phyloP scores from a whole-genome alignment of 1,284 basidiomycete genomes.

The Cutaneotrichosporon sp. region DNA sequence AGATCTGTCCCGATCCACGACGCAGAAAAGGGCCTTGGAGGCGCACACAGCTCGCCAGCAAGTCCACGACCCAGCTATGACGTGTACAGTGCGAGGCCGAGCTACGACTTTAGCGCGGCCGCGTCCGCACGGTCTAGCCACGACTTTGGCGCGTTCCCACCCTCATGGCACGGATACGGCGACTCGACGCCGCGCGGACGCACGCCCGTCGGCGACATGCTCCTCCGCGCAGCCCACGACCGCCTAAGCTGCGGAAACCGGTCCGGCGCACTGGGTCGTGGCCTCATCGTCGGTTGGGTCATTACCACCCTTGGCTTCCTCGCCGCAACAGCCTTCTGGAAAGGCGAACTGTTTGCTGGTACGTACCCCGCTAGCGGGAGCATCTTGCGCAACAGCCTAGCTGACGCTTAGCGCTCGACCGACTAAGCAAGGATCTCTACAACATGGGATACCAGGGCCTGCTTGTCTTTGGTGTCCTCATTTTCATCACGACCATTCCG shows the following conservation, averaged over 20 bases:
- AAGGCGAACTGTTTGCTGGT: slow-evolving; percentile 42
- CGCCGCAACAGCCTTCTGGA: slow-evolving; percentile 38
- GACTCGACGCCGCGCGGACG: background rate
- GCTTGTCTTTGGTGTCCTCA: slow-evolving; percentile 44
- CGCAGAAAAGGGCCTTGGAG: slow-evolving; percentile 6
- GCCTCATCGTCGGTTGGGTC: slow-evolving; percentile 43
- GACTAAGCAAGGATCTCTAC: slow-evolving; percentile 36
- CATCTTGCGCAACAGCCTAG: background rate
- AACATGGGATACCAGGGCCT: slow-evolving; percentile 40
- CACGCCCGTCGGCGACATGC: background rate
- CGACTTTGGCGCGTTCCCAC: slow-evolving; percentile 10
- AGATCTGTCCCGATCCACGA: background rate
- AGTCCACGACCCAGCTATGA: background rate
- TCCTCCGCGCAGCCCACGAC: slow-evolving; percentile 7
- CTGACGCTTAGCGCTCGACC: slow-evolving; percentile 35
- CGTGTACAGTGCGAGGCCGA: background rate
- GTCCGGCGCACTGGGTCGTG: slow-evolving; percentile 28
- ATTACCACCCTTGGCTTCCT: slow-evolving; percentile 40
- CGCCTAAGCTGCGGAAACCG: slow-evolving; percentile 8
- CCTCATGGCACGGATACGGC: slow-evolving; percentile 8
- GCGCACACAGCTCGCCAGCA: background rate
- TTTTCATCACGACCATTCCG: slow-evolving; percentile 47
- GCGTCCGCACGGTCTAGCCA: background rate
- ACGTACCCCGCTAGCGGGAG: slow-evolving; percentile 10
- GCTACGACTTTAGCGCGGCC: background rate